Conservation (phyloP, 2,329 filamentous ascomycete genomes). For the Phyllosticta capitalensis region DNA sequence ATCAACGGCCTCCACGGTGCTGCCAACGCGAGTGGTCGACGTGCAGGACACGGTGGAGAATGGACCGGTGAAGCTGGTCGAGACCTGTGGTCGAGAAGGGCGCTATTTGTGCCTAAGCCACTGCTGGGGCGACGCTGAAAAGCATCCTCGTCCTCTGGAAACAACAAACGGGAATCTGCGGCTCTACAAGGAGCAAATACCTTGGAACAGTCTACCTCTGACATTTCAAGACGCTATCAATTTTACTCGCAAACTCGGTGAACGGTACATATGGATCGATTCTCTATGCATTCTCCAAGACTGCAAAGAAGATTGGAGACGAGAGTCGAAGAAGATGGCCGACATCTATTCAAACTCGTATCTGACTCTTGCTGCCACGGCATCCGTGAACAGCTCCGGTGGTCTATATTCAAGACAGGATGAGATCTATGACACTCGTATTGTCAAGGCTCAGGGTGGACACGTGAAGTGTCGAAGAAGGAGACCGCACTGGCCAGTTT, state of each 20-base stretch:
- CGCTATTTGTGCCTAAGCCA: conserved; percentile 17
- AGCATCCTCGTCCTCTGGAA: too few species aligned
- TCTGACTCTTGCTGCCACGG: conserved; percentile 4
- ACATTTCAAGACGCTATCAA: conserved; percentile 11
- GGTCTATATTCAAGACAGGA: too few species aligned
- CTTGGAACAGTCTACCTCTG: neutral
- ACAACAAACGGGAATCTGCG: conserved; percentile 14
- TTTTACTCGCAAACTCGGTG: neutral
- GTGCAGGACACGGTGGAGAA: too few species aligned
- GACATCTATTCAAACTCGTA: neutral
- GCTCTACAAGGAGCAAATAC: neutral
- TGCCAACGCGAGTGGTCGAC: conserved; percentile 1
- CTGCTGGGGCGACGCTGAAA: conserved; percentile 18
- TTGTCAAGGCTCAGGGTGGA: too few species aligned
- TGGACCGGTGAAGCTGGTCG: conserved; percentile 2
- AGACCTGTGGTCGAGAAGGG: conserved; percentile 7
- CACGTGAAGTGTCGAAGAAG: too few species aligned
- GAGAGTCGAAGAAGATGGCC: neutral
- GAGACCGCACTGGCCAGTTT: too few species aligned
- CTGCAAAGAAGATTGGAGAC: neutral
- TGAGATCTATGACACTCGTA: too few species aligned
- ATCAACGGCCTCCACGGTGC: too few species aligned
- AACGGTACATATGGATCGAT: conserved; percentile 15
- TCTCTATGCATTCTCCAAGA: conserved; percentile 15
- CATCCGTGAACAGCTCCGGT: too few species aligned